Evolutionary conservation across 345 rosid species (phyloP).

Genomic region (Microthlaspi erraticum): DNA sequence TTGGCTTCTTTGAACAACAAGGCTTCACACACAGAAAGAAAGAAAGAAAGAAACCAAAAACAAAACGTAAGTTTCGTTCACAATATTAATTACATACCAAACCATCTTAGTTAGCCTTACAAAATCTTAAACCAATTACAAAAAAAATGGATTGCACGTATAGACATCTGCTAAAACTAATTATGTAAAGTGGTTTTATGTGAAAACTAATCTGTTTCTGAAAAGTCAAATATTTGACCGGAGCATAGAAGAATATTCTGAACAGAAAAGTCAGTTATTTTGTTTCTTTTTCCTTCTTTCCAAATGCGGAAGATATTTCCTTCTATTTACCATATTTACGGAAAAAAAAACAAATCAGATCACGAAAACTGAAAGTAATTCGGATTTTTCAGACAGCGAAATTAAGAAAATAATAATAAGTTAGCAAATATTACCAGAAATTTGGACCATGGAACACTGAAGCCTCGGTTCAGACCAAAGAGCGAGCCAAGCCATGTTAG

Average conservation of each 20-base stretch:
- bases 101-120: background rate
- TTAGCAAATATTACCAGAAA: constrained; percentile 55
- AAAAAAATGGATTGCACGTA: no score
- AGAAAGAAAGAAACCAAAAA: background rate
- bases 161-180: no score
- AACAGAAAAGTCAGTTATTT: background rate
- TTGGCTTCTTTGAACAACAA: constrained; percentile 76
- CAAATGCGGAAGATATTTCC: background rate
- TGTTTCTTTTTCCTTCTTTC: background rate
- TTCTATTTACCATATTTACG: constrained; percentile 21
- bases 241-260: constrained; percentile 7
- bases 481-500: constrained; percentile 68
- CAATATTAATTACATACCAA: background rate
- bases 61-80: background rate
- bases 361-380: background rate
- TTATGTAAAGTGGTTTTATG: background rate
- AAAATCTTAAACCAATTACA: background rate
- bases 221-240: background rate
- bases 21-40: constrained; percentile 53
- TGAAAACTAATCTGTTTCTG: background rate
- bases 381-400: constrained; percentile 13
- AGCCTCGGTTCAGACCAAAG: constrained; percentile 76
- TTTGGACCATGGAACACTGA: constrained; percentile 70
- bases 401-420: constrained; percentile 14
- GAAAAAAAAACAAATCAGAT: background rate